Base-by-base conservation (phyloP, 2,329 filamentous ascomycete genomes). In the Aureobasidium vineae region DNA sequence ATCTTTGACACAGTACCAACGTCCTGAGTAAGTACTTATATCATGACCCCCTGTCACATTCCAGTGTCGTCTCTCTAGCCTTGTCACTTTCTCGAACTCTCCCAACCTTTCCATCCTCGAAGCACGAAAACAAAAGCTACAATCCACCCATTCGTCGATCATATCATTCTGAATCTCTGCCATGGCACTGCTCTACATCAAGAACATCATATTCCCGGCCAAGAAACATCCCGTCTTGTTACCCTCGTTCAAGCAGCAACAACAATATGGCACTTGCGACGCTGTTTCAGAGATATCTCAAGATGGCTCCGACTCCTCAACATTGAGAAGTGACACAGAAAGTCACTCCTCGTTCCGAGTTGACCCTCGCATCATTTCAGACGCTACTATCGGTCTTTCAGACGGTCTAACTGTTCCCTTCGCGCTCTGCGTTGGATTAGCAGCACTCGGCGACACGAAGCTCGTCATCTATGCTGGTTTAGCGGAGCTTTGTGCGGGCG, bases 351-450 rank as follows among this genome's bases (percentile, higher is more conserved):
- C 63, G 10, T 66, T 53, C 33, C 41, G 53, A 6, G 70, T 76
- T 65, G 72, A 72, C 49, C 72, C 75, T 21, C 77, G 81, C 16
- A 78, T 82, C 56, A 76, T 84, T 54, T 81, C 81, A 2, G 77
- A 80, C 68, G 76, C 77, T 5, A 80, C 78, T 7, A 76, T 80
- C 41, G 78, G 78, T 26, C 72, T 79, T 26, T 78, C 77, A 21
- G 78, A 80, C 66, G 78, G 78, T 38, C 70, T 80, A 63, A 80
- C 78, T 4, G 78, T 80, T 1, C 78, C 78, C 2, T 80, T 80
- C 68, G 78, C 78, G 1, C 71, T 80, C 3, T 79, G 77, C 23
- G 77, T 77, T 1, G 78, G 78, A 15, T 71, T 80, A 6, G 78
- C 77, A 3, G 77, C 78, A 7, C 69, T 79, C 19, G 76, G 76